Evolutionary conservation across 2,329 filamentous ascomycete genomes (phyloP), one percentile per base, ranked within the genome.

Genomic region (Diaporthe sp.): DNA sequence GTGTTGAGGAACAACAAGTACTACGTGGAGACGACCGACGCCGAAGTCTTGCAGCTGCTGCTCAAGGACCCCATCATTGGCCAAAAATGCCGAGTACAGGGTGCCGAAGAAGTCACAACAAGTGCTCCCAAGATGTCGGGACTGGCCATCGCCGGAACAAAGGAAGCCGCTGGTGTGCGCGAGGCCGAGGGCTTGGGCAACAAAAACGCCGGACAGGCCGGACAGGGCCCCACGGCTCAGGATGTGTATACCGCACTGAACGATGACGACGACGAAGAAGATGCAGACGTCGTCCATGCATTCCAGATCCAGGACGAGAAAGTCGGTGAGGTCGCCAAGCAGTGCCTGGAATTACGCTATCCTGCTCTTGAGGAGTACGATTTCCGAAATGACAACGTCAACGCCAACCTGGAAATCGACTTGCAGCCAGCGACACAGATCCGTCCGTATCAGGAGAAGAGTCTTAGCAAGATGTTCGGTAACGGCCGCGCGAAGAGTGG

Each of bases 381-480:
- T 83, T 99, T 98, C 84, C 91, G 95, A 75, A 96, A 97, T 79
- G 97, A 99, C 82, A 91, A 94, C 76, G 90, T 92, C 79, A 99
- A 98, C 81, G 91, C 96, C 0, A 98, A 95, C 70, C 87, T 99
- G 49, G 95, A 98, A 75, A 99, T 99, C 79, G 96, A 98, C 83
- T 88, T 98, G 67, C 94, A 94, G 80, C 96, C 96, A 0, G 93
- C 93, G 74, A 96, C 96, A 0, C 94, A 96, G 81, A 98, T 98
- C 82, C 92, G 96, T 82, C 87, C 98, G 77, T 99, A 99, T 80
- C 97, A 99, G 83, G 97, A 99, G 84, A 98, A 98, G 86, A 98
- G 95, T 79, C 88, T 99, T 13, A 98, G 95, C 86, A 99, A 99
- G 84, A 99, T 99, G 97, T 99, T 99, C 83, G 96, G 97, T 82